A percentile compares a stretch with the other conserved stretches of the same genome.
Evolutionary conservation across 1,284 basidiomycete genomes (phyloP).

Genomic region (Leucoagaricus sp.): DNA sequence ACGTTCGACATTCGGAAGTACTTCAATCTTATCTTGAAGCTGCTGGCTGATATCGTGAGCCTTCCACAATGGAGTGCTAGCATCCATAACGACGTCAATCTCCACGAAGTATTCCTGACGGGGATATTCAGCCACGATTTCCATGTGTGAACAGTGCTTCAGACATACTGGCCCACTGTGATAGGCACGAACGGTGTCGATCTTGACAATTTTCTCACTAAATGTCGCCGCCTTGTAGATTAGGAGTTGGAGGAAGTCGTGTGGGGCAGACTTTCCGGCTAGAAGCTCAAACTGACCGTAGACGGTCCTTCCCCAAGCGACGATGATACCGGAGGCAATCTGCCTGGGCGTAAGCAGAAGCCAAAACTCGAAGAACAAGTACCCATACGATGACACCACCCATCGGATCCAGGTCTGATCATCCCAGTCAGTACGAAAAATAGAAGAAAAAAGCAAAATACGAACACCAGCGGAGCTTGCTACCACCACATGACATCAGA

Average conservation of each 20-base stretch:
- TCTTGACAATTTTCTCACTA: constrained; percentile 79
- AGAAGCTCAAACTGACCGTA: constrained; percentile 85
- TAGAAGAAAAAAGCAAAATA: constrained; percentile 20
- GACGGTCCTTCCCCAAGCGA: constrained; percentile 79
- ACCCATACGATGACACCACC: constrained; percentile 74
- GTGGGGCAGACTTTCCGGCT: constrained; percentile 89
- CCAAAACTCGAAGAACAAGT: constrained; percentile 11
- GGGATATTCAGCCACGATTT: background rate
- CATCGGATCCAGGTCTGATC: constrained; percentile 73
- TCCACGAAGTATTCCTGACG: constrained; percentile 87
- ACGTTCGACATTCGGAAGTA: constrained; percentile 87
- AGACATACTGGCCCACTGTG: constrained; percentile 72
- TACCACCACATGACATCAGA: constrained; percentile 88
- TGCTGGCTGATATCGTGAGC: constrained; percentile 93
- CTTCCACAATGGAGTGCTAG: constrained; percentile 86
- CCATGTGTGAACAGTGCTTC: background rate
- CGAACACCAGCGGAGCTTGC: constrained; percentile 84
- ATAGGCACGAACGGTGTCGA: constrained; percentile 90
- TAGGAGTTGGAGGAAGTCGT: constrained; percentile 88
- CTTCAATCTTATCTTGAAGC: constrained; percentile 93
- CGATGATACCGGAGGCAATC: constrained; percentile 81
- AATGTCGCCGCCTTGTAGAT: constrained; percentile 94
- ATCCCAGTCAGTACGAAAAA: background rate
- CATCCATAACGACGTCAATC: constrained; percentile 93
- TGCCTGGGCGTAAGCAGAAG: constrained; percentile 31